A percentile compares a stretch with the other conserved stretches of the same genome.
phyloP scores from a whole-genome alignment of 2,329 filamentous ascomycete genomes.

The Rhynchosporium graminicola region DNA sequence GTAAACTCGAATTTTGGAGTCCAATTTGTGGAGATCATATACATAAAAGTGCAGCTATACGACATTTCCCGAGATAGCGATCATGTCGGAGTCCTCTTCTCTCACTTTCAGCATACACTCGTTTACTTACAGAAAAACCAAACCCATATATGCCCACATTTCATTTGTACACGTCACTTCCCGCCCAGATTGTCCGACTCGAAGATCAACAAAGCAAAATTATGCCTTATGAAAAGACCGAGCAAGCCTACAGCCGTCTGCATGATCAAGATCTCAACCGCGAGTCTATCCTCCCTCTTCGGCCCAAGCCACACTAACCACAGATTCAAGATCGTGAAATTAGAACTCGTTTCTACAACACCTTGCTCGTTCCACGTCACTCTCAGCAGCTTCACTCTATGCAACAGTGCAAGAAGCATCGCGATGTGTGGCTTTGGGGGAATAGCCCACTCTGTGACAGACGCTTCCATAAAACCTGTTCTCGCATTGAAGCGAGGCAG shows the following conservation, averaged over 20 bases:
- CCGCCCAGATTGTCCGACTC: slow-evolving; percentile 77
- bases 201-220: slow-evolving; percentile 84
- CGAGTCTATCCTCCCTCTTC: slow-evolving; percentile 81
- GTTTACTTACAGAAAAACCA: background rate
- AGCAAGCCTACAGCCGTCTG: slow-evolving; percentile 76
- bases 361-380: slow-evolving; percentile 69
- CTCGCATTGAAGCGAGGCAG: slow-evolving; percentile 85
- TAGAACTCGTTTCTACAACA: slow-evolving; percentile 76
- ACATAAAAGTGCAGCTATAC: background rate
- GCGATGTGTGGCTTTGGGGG: slow-evolving; percentile 67
- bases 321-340: slow-evolving; percentile 91
- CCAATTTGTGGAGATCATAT: background rate
- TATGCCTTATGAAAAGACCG: slow-evolving; percentile 83
- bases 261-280: slow-evolving; percentile 75
- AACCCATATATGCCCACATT: background rate
- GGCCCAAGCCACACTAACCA: slow-evolving; percentile 97
- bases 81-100: too few relatives aligned
- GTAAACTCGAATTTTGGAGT: background rate
- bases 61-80: too few relatives aligned
- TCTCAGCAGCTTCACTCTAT: slow-evolving; percentile 66
- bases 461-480: slow-evolving; percentile 83
- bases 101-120: too few relatives aligned
- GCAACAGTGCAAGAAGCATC: slow-evolving; percentile 64
- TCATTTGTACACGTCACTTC: background rate
- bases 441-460: slow-evolving; percentile 74